Evolutionary conservation across 2,329 filamentous ascomycete genomes (phyloP).

Genomic region (Piedraia hortae): DNA sequence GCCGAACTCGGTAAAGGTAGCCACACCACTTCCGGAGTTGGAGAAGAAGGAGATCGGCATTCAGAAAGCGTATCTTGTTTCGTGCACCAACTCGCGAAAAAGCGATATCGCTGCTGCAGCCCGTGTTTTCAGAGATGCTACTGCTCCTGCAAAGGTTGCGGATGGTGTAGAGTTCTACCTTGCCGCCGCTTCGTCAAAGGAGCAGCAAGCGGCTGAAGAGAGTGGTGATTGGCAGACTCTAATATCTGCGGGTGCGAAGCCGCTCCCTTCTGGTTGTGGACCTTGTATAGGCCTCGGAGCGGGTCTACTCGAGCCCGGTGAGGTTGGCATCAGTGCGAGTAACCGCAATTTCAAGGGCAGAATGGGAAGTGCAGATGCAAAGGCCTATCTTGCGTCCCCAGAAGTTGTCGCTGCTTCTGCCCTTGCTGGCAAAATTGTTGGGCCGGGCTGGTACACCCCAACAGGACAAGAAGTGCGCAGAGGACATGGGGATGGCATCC

Average conservation of each 20-base stretch:
- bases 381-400: slow-evolving; percentile 67
- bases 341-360: slow-evolving; percentile 84
- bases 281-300: slow-evolving; percentile 66
- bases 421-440: slow-evolving; percentile 40
- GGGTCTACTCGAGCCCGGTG: slow-evolving; percentile 57
- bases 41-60: slow-evolving; percentile 47
- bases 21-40: slow-evolving; percentile 49
- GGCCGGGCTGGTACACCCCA: slow-evolving; percentile 52
- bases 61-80: slow-evolving; percentile 66
- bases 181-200: slow-evolving; percentile 52
- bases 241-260: slow-evolving; percentile 48
- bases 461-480: slow-evolving; percentile 40
- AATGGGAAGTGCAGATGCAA: slow-evolving; percentile 55
- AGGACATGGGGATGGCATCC: slow-evolving; percentile 42
- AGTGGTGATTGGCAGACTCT: slow-evolving; percentile 65
- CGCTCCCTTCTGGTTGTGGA: slow-evolving; percentile 47
- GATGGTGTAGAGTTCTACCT: slow-evolving; percentile 65
- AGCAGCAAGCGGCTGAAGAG: slow-evolving; percentile 53
- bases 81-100: slow-evolving; percentile 63
- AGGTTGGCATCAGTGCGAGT: slow-evolving; percentile 56
- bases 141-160: slow-evolving; percentile 38
- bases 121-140: slow-evolving; percentile 57
- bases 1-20: slow-evolving; percentile 74
- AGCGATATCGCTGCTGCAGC: slow-evolving; percentile 65
- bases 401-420: slow-evolving; percentile 84